Evolutionary conservation across 2,329 filamentous ascomycete species (phyloP).

Genomic region (Periconia macrospinosa): DNA sequence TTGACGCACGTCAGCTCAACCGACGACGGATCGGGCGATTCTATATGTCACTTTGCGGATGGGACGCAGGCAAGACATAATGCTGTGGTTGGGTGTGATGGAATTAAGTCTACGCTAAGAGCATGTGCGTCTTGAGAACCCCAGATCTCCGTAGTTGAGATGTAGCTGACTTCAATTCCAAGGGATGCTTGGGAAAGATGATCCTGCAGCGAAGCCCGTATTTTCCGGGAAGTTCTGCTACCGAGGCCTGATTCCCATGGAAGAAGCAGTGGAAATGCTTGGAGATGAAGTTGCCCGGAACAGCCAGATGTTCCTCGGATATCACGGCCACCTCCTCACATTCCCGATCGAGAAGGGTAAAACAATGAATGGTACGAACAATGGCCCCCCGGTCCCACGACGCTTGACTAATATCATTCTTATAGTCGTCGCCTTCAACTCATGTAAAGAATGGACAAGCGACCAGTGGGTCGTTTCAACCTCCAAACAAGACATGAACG

Average conservation of each 20-base stretch:
- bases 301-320: constrained; percentile 62
- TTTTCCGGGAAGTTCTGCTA: constrained; percentile 66
- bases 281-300: constrained; percentile 56
- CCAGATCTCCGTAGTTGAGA: too few relatives aligned
- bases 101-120: constrained; percentile 63
- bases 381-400: not conserved
- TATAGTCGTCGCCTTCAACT: constrained; percentile 38
- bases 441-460: constrained; percentile 34
- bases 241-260: constrained; percentile 64
- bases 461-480: constrained; percentile 38
- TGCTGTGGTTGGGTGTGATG: constrained; percentile 65
- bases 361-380: constrained; percentile 55
- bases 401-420: constrained; percentile 6
- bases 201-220: constrained; percentile 47
- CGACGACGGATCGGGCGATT: constrained; percentile 33
- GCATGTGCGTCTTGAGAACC: constrained; percentile 33
- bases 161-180: not conserved
- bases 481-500: constrained; percentile 36
- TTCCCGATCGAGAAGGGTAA: constrained; percentile 64
- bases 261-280: constrained; percentile 52
- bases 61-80: constrained; percentile 50
- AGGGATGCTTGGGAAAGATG: constrained; percentile 51
- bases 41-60: constrained; percentile 50
- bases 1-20: constrained; percentile 31
- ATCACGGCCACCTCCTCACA: constrained; percentile 61